Base-by-base conservation (phyloP, 441 rosid genomes). In the Pelargonium myrrhifolium region DNA sequence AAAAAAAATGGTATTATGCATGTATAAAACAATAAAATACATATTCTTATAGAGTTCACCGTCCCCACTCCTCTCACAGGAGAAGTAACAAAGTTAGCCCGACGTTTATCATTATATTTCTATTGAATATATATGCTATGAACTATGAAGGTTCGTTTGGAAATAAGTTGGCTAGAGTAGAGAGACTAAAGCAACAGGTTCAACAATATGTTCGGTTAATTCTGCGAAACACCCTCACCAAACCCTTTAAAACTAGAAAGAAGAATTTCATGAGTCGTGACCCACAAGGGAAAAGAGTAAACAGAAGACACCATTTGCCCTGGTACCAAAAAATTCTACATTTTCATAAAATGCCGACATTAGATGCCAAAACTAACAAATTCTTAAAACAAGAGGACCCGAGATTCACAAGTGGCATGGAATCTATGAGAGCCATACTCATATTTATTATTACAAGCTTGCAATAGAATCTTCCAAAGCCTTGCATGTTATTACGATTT, bases 1-100 rank as follows among this genome's bases (percentile, higher is more conserved):
- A 65, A 17, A n/a, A 37, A 65, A 45, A 56, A 62, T 68, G 40
- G 15, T 17, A 61, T 65, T 9, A 56, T 56, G 28, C 61, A 56
- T 56, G 28, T 5, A 56, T 56, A 56, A 53, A 56, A 26, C 6
- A 21, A 56, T 14, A 9, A 20, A 20, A 56, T 7, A 56, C 37
- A 31, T 49, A 49, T 49, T 6, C 56, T 49, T 49, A 49, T 49
- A 14, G 8, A 53, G 10, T 8, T 53, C 21, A 53, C 10, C 1
- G 59, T 7, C 20, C 22, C 59, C 59, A n/a, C n/a, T n/a, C n/a
- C n/a, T n/a, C n/a, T 40, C 45, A 0, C 9, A 53, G 59, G 24
- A 53, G 21, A 15, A 53, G 6, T 53, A 53, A 15, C 59, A 18
- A 15, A 53, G 6, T 53, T 53, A 6, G 22, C 53, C 21, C 24